Conservation (phyloP, 2,329 filamentous ascomycete species). For the Trichoderma lentiforme region DNA sequence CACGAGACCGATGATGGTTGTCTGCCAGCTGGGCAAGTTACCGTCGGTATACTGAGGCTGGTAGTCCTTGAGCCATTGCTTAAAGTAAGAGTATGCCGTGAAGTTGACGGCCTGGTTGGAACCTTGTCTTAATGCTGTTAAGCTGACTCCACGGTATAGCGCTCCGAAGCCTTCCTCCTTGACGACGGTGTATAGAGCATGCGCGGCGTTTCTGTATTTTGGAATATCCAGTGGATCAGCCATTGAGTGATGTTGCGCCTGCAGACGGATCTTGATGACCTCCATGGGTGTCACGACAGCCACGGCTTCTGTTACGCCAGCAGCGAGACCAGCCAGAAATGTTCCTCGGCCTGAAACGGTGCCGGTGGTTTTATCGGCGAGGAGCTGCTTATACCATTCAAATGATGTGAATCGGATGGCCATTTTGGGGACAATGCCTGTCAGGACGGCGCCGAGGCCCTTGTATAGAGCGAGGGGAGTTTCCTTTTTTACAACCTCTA, state of each 20-base stretch:
- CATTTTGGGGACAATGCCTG: conserved; percentile 98
- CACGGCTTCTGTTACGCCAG: conserved; percentile 94
- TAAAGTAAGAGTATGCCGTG: conserved; percentile 94
- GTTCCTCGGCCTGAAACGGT: conserved; percentile 68
- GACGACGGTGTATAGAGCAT: conserved; percentile 79
- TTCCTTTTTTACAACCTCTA: conserved; percentile 83
- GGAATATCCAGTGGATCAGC: conserved; percentile 93
- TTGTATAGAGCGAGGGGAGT: conserved; percentile 95
- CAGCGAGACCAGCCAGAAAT: conserved; percentile 74
- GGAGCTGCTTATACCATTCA: conserved; percentile 85
- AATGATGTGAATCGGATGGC: conserved; percentile 98
- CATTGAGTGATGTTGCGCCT: conserved; percentile 97
- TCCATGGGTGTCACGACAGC: conserved; percentile 98
- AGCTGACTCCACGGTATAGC: conserved; percentile 86
- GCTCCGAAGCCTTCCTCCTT: conserved; percentile 86
- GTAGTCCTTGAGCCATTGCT: conserved; percentile 67
- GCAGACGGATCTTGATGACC: conserved; percentile 96
- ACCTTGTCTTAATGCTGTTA: conserved; percentile 91
- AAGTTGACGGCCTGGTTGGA: conserved; percentile 99
- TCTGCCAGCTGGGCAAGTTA: conserved; percentile 82
- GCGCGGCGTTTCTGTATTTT: conserved; percentile 93
- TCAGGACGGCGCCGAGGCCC: conserved; percentile 92
- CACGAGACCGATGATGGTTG: conserved; percentile 83
- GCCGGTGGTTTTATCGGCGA: conserved; percentile 67
- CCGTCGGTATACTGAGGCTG: conserved; percentile 65